These are phyloP conservation scores for Domatiomyces catenatus DNA, from an alignment of 2,329 filamentous ascomycete species.

Conservation along the genomic window DNA sequence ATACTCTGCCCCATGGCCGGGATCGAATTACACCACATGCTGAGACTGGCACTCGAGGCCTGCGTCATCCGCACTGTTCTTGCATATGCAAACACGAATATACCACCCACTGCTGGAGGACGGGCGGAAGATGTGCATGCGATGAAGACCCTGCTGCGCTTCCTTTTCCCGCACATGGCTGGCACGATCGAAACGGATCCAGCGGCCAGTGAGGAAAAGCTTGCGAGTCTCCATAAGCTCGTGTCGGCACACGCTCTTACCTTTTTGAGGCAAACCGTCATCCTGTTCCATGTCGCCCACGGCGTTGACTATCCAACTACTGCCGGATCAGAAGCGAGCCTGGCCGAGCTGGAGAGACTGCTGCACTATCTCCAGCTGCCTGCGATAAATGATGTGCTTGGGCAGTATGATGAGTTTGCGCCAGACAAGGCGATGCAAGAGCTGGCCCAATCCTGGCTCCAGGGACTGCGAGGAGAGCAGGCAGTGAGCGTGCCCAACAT, in stretches of 20 bases:
- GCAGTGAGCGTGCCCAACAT: slow-evolving; percentile 26
- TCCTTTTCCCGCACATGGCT: background rate
- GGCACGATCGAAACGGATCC: background rate
- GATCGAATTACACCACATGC: slow-evolving; percentile 44
- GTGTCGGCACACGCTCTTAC: slow-evolving; percentile 72
- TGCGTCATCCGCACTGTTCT: slow-evolving; percentile 74
- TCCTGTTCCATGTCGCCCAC: slow-evolving; percentile 75
- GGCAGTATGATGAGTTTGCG: slow-evolving; percentile 33
- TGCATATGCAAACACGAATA: slow-evolving; percentile 22
- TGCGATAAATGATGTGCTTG: slow-evolving; percentile 62
- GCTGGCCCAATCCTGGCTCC: slow-evolving; percentile 57
- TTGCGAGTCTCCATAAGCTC: slow-evolving; percentile 16
- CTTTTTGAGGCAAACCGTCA: slow-evolving; percentile 70
- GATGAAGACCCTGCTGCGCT: background rate
- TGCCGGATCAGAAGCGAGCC: slow-evolving; percentile 45
- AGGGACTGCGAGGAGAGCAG: slow-evolving; percentile 34
- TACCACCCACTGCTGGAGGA: background rate
- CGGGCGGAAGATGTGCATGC: background rate
- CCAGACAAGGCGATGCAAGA: slow-evolving; percentile 30
- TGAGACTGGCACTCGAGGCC: slow-evolving; percentile 75
- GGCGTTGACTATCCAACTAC: slow-evolving; percentile 74
- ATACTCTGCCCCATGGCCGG: slow-evolving; percentile 9
- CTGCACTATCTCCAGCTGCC: slow-evolving; percentile 62
- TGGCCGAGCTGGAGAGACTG: slow-evolving; percentile 68
- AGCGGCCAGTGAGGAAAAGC: background rate